phyloP scores from a whole-genome alignment of 208 protist genomes.

The Novymonas esmeraldas region DNA sequence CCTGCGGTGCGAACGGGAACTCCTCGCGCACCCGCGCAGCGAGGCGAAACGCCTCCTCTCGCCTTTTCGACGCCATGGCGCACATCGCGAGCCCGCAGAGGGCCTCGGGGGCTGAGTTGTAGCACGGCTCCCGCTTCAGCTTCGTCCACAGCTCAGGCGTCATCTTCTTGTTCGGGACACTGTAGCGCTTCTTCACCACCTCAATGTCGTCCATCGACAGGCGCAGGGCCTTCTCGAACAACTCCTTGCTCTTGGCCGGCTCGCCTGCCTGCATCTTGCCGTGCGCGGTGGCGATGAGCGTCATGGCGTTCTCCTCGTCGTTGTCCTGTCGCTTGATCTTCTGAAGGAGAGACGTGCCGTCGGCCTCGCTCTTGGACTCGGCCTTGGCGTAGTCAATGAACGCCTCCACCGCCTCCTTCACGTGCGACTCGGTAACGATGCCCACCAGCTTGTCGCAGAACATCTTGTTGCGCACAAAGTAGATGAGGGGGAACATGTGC shows the following conservation, averaged over 20 bases:
- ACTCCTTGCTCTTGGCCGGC: slow-evolving; percentile 62
- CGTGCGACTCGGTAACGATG: slow-evolving; percentile 82
- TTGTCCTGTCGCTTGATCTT: slow-evolving; percentile 73
- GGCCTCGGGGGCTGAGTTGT: slow-evolving; percentile 80
- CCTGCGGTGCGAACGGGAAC: slow-evolving; percentile 74
- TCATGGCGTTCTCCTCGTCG: slow-evolving; percentile 90
- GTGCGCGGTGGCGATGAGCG: slow-evolving; percentile 70
- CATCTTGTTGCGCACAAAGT: slow-evolving; percentile 76
- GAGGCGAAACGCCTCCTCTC: slow-evolving; percentile 46
- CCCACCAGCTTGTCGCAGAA: slow-evolving; percentile 76
- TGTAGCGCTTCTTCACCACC: slow-evolving; percentile 53
- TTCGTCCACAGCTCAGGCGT: slow-evolving; percentile 61
- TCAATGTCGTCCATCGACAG: slow-evolving; percentile 55
- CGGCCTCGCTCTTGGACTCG: slow-evolving; percentile 64
- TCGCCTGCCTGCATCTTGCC: slow-evolving; percentile 75
- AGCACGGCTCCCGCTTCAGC: slow-evolving; percentile 77
- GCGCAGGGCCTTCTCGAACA: slow-evolving; percentile 71
- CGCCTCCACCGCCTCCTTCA: slow-evolving; percentile 86
- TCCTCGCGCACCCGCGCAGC: slow-evolving; percentile 54
- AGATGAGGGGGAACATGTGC: slow-evolving; percentile 84
- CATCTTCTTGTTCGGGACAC: slow-evolving; percentile 76
- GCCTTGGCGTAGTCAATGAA: slow-evolving; percentile 81
- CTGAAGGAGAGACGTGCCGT: slow-evolving; percentile 58
- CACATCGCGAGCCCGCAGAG: slow-evolving; percentile 87
- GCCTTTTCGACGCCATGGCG: slow-evolving; percentile 52